These are phyloP conservation scores for Jatropha podagrica DNA, from an alignment of 441 rosid genomes.

Conservation along the genomic window DNA sequence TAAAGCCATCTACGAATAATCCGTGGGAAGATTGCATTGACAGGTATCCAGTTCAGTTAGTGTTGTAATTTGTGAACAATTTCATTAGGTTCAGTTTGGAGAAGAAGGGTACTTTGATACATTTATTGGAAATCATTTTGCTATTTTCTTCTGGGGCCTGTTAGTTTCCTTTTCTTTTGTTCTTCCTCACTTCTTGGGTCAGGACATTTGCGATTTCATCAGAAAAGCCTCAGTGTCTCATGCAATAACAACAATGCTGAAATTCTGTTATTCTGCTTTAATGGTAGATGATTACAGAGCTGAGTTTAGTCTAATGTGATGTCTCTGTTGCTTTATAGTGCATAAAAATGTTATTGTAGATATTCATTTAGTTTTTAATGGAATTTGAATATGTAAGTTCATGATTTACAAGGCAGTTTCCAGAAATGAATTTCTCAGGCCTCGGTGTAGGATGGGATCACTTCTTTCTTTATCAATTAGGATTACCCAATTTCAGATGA, in stretches of 20 bases:
- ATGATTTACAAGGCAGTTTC: neutral
- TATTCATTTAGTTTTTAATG: neutral
- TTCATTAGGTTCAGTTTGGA: conserved; percentile 1
- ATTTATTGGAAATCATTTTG: conserved; percentile 13
- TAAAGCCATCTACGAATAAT: conserved; percentile 56
- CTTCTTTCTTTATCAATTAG: neutral
- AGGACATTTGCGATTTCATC: conserved; percentile 20
- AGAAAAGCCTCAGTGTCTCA: conserved; percentile 11
- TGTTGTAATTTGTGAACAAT: conserved; percentile 27
- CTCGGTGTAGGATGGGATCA: neutral
- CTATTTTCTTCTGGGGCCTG: conserved; percentile 9
- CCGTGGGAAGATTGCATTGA: conserved; percentile 88
- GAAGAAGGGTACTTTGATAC: conserved; percentile 7
- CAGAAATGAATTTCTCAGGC: neutral
- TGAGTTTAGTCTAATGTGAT: conserved; percentile 8
- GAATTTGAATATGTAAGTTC: neutral
- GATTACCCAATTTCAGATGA: neutral
- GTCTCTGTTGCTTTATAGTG: conserved; percentile 6
- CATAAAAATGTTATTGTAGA: neutral
- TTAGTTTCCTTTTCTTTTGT: neutral
- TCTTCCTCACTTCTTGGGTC: neutral
- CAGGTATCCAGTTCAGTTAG: conserved; percentile 66
- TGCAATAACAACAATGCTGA: neutral
- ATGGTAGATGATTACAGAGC: conserved; percentile 15
- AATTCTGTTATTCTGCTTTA: conserved; percentile 16